Base-by-base conservation (phyloP, 2,329 filamentous ascomycete species). In the Hortaea sp. region DNA sequence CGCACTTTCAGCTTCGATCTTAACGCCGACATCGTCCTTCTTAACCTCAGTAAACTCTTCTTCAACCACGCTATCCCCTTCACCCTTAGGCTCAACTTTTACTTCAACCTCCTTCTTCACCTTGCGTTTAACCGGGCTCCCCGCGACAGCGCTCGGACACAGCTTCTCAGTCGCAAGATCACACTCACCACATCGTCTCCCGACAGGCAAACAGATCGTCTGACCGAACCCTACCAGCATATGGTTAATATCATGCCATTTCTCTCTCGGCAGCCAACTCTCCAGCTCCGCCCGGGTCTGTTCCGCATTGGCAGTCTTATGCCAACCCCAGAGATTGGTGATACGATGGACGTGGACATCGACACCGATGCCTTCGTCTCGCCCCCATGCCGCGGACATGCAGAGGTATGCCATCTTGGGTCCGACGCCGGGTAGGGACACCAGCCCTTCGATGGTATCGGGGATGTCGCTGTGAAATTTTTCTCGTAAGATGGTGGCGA, bases 321-420 rank as follows among this genome's bases (percentile, higher is more conserved):
- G 79, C 89, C 89, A 95, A 3, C 86, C 85, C 88, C 88, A 95
- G 29, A 94, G 72, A 67, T 95, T 95, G 43, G 88, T 90, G 66
- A 95, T 94, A 46, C 89, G 84, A 67, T 95, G 89, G 3, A 95
- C 89, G 66, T 95, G 89, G 5, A 95, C 88, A 64, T 95, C 89
- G 42, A 95, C 89, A 28, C 89, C 89, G 53, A 95, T 94, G 6
- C 89, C 89, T 54, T 82, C 75, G 42, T 79, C 74, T 39, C 74
- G 70, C 2, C 79, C 79, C 83, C 83, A 75, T 59, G 83, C 86
- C 0, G 84, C 84, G 41, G 82, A 84, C 70, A 95, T 78, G 63
- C 85, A 90, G 20, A 95, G 76, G 64, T 92, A 89, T 9, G 84
- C 88, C 89, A 95, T 95, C 69, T 95, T 95, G 29, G 89, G 89